Evolutionary conservation across 331 rosid species (phyloP).

Genomic region (Malus hybrid): DNA sequence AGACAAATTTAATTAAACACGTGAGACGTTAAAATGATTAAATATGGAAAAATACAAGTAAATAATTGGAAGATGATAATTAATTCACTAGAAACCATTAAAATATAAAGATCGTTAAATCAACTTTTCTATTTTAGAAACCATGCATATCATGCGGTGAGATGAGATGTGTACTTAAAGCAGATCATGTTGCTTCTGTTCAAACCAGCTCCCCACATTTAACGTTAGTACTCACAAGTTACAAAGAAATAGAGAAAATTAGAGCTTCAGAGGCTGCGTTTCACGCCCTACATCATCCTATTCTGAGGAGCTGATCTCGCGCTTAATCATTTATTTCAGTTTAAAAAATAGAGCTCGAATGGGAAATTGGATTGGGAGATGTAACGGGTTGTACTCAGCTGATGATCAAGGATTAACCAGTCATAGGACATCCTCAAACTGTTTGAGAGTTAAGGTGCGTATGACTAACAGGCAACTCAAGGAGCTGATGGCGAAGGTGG

Average conservation of each 20-base stretch:
- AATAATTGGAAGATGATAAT: not conserved
- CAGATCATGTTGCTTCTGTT: not conserved
- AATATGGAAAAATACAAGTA: not conserved
- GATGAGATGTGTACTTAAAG: not conserved
- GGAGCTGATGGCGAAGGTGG: slow-evolving; percentile 29
- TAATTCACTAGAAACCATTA: not conserved
- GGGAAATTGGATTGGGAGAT: slow-evolving; percentile 37
- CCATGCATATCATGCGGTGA: not conserved
- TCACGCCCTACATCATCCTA: too few species aligned
- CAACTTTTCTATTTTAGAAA: too few species aligned
- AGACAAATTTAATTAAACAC: not conserved
- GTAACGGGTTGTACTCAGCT: slow-evolving; percentile 9
- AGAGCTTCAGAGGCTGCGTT: not conserved
- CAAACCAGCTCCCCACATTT: not conserved
- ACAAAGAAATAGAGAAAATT: not conserved
- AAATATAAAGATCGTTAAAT: too few species aligned
- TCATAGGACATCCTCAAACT: not conserved
- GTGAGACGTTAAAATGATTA: not conserved
- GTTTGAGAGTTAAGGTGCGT: slow-evolving; percentile 30
- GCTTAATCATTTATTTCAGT: too few species aligned
- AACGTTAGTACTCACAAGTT: too few species aligned
- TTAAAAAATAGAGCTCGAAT: not conserved
- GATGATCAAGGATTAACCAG: not conserved
- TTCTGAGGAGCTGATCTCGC: too few species aligned
- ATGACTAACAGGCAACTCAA: slow-evolving; percentile 26